Conservation (phyloP, 2,329 filamentous ascomycete species). For the Colletotrichum tanaceti region DNA sequence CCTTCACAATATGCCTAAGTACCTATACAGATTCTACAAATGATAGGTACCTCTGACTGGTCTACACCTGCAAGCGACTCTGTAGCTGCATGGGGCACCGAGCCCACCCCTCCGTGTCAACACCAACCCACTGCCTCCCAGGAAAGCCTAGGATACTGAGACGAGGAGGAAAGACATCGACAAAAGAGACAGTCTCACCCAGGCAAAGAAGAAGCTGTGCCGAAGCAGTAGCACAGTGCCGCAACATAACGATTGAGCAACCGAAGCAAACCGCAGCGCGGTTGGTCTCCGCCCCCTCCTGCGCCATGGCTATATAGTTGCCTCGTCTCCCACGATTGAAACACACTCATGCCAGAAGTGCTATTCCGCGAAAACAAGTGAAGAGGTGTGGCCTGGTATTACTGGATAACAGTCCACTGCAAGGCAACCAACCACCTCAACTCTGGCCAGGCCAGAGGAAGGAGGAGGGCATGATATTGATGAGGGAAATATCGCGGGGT, state of each 20-base stretch:
- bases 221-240: background rate
- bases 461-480: constrained; percentile 1
- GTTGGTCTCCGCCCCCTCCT: background rate
- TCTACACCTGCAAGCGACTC: background rate
- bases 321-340: background rate
- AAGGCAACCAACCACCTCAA: background rate
- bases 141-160: background rate
- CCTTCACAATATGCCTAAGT: too few species aligned
- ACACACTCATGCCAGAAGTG: constrained; percentile 21
- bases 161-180: background rate
- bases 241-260: background rate
- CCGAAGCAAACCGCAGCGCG: background rate
- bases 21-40: background rate
- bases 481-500: background rate
- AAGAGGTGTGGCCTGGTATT: constrained; percentile 35
- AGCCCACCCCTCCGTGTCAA: background rate
- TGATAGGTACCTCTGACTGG: background rate
- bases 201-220: background rate
- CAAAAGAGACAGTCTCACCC: background rate
- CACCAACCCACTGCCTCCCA: background rate
- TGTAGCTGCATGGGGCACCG: background rate
- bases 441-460: background rate
- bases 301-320: background rate
- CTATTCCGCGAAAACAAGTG: constrained; percentile 8
- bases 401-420: constrained; percentile 24